phyloP scores from a whole-genome alignment of 225 moss, liverwort and hornwort genomes.

The Sphagnum contortum region DNA sequence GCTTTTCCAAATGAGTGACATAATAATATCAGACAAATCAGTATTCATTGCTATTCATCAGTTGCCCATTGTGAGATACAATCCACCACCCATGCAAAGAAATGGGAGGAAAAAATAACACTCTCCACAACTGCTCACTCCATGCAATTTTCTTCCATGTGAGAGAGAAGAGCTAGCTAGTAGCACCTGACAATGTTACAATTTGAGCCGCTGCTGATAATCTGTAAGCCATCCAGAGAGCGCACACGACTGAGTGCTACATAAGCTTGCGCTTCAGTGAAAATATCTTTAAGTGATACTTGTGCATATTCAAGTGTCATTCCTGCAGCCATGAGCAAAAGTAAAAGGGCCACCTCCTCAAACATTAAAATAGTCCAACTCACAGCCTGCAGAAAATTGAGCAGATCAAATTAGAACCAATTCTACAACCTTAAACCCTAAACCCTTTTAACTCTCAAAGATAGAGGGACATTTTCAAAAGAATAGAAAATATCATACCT shows the following conservation, averaged over 20 bases:
- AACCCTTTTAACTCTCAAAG: too few relatives aligned
- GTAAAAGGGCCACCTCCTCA: not conserved
- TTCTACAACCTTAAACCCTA: too few relatives aligned
- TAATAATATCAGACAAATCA: not conserved
- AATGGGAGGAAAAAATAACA: not conserved
- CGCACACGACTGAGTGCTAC: constrained; percentile 84
- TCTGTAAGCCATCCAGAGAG: constrained; percentile 68
- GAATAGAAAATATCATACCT: constrained; percentile 22
- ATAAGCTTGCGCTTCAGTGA: constrained; percentile 80
- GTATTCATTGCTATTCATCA: not conserved
- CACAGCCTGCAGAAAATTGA: too few relatives aligned
- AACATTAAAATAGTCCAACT: not conserved
- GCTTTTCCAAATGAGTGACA: too few relatives aligned
- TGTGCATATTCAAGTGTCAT: constrained; percentile 76
- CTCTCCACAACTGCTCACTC: too few relatives aligned
- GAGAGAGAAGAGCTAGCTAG: not conserved
- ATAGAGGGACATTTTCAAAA: not conserved
- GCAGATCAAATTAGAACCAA: not conserved
- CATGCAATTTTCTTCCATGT: not conserved
- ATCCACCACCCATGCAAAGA: not conserved
- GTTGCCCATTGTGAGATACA: too few relatives aligned
- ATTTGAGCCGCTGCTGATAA: constrained; percentile 30
- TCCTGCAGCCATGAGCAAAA: constrained; percentile 20
- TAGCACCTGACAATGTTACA: constrained; percentile 31
- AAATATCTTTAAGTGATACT: constrained; percentile 49